Conservation (phyloP, 163 green algal genomes). For the Scenedesmus sp. region DNA sequence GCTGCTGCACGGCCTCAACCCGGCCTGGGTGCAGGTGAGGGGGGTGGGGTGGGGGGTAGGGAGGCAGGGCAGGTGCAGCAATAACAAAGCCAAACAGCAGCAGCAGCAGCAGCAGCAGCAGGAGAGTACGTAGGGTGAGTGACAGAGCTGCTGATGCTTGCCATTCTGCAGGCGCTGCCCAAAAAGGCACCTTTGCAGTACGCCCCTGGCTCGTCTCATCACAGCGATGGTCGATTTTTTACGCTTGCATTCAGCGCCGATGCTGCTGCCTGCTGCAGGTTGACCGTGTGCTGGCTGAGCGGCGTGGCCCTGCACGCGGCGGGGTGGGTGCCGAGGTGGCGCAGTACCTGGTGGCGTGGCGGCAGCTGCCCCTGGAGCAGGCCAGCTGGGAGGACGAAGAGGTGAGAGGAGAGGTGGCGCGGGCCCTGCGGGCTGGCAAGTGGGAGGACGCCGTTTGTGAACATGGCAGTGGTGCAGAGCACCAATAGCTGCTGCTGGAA, state of each 20-base stretch:
- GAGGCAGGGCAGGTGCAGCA: neutral
- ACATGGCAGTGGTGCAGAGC: no score
- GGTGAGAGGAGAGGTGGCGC: neutral
- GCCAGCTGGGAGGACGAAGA: conserved; percentile 70
- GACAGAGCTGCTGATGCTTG: no score
- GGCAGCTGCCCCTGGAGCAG: conserved; percentile 74
- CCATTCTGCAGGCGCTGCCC: no score
- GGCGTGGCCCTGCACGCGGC: neutral
- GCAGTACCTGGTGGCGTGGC: conserved; percentile 81
- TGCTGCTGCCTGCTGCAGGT: conserved; percentile 43
- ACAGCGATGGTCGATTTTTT: no score
- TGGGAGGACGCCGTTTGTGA: no score
- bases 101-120: neutral
- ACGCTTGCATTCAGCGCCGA: no score
- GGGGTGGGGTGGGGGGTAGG: no score
- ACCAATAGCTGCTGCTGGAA: no score
- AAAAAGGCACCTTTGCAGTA: no score
- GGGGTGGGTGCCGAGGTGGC: neutral
- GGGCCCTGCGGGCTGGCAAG: no score
- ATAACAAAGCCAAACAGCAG: neutral
- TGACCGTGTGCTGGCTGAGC: conserved; percentile 64
- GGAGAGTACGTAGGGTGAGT: no score
- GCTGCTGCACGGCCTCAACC: conserved; percentile 63
- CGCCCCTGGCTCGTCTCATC: no score
- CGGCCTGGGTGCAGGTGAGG: conserved; percentile 61